These are phyloP conservation scores for Otatea glauca DNA, from an alignment of 176 grass and related monocot species.

Conservation along the genomic window DNA sequence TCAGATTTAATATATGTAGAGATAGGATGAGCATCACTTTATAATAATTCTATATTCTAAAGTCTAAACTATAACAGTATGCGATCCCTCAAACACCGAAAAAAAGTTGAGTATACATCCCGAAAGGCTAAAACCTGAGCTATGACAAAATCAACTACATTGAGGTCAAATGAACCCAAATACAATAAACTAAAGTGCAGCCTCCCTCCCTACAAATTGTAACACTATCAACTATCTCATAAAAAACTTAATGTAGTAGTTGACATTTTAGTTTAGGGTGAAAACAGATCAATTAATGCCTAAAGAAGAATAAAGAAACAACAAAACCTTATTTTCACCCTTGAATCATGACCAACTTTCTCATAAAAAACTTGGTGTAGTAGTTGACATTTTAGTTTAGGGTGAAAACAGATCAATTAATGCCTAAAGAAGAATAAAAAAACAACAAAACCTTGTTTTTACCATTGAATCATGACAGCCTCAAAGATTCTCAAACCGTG, in stretches of 20 bases:
- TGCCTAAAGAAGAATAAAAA: background rate
- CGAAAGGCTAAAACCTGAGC: too few relatives aligned
- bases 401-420: background rate
- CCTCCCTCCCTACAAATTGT: background rate
- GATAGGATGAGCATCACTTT: too few relatives aligned
- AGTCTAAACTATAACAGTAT: too few relatives aligned
- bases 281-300: background rate
- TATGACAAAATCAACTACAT: too few relatives aligned
- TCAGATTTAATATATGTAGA: too few relatives aligned
- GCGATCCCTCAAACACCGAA: too few relatives aligned
- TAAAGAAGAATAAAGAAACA: background rate
- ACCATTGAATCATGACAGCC: background rate
- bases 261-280: background rate
- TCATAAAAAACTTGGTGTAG: too few relatives aligned
- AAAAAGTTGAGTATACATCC: too few relatives aligned
- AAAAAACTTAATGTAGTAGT: background rate
- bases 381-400: slow-evolving; percentile 4
- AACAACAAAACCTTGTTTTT: background rate
- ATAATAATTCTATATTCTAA: too few relatives aligned
- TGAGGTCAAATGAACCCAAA: background rate
- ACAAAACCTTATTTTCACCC: background rate
- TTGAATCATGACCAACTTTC: too few relatives aligned
- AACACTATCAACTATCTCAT: background rate
- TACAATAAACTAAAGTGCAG: background rate
- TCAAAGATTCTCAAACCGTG: background rate